Percentiles rank a stretch among this genome's conserved stretches.
Evolutionary conservation across 495 filamentous ascomycete genomes (phyloP).

Genomic region (Trichocladium uniseriatum): DNA sequence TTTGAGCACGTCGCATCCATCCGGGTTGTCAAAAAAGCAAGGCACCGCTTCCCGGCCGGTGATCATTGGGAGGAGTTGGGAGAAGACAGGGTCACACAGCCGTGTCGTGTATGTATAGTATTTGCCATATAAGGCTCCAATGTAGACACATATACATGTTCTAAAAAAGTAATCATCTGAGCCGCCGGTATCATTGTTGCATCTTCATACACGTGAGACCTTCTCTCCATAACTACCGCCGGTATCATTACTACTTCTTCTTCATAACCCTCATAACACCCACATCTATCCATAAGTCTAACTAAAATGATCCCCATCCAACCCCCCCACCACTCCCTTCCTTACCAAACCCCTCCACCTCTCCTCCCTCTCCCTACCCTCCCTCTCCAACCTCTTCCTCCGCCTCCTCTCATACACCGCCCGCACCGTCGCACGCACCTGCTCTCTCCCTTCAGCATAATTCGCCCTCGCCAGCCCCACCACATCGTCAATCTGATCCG

Average conservation of each 20-base stretch:
- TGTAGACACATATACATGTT: constrained; percentile 4
- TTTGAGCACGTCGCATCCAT: constrained; percentile 3
- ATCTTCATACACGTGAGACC: no score
- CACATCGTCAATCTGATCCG: constrained; percentile 72
- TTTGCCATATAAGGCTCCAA: constrained; percentile 1
- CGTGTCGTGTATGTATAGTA: constrained; percentile 10
- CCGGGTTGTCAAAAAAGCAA: background rate
- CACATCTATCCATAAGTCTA: constrained; percentile 7
- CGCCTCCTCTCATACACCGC: constrained; percentile 93
- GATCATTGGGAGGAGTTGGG: constrained; percentile 1
- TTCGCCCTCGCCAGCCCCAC: constrained; percentile 78
- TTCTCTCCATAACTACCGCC: background rate
- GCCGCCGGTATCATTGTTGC: no score
- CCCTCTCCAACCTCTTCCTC: constrained; percentile 48
- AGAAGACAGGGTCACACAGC: background rate
- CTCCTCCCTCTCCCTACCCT: constrained; percentile 39
- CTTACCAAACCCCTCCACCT: constrained; percentile 35
- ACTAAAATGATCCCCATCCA: constrained; percentile 44
- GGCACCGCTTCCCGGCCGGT: background rate
- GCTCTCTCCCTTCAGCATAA: constrained; percentile 68
- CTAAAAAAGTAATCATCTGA: no score
- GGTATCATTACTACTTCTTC: background rate
- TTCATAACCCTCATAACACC: background rate
- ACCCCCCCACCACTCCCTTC: constrained; percentile 31
- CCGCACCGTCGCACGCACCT: constrained; percentile 65